Percentiles rank a stretch among this genome's conserved stretches.
These are phyloP conservation scores for Citeromyces hawaiiensis DNA, from an alignment of 1,139 yeast genomes.

Conservation along the genomic window DNA sequence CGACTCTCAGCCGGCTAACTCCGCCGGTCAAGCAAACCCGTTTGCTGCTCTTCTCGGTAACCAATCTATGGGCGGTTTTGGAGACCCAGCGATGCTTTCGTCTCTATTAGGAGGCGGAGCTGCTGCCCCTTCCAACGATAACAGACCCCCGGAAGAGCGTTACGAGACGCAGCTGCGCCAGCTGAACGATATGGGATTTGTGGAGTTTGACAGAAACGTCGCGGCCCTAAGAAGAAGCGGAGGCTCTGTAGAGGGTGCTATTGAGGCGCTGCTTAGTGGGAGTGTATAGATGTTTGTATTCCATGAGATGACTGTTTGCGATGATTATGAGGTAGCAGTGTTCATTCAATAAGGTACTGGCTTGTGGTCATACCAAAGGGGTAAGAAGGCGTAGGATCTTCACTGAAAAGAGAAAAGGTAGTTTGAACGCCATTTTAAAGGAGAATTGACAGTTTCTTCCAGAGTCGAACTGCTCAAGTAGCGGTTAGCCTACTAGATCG, in stretches of 20 bases:
- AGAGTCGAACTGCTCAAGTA: too few relatives aligned
- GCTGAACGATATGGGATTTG: conserved; percentile 92
- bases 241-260: conserved; percentile 95
- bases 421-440: too few relatives aligned
- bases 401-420: too few relatives aligned
- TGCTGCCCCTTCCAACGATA: conserved; percentile 44
- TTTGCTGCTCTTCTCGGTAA: conserved; percentile 32
- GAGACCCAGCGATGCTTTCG: conserved; percentile 14
- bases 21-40: conserved; percentile 25
- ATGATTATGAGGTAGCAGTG: too few relatives aligned
- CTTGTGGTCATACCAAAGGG: too few relatives aligned
- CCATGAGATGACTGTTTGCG: too few relatives aligned
- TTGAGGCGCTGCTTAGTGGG: conserved; percentile 74
- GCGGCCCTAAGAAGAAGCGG: conserved; percentile 90
- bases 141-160: conserved; percentile 90
- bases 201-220: conserved; percentile 84
- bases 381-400: too few relatives aligned
- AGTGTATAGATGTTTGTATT: conserved; percentile 9
- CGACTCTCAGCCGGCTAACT: too few relatives aligned
- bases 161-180: conserved; percentile 86
- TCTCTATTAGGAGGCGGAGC: conserved; percentile 25
- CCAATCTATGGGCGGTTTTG: conserved; percentile 21
- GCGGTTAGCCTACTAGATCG: too few relatives aligned
- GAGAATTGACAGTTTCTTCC: too few relatives aligned
- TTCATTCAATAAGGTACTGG: too few relatives aligned